phyloP scores from a whole-genome alignment of 1,139 yeast genomes.

The Oligophagozyma castellii region DNA sequence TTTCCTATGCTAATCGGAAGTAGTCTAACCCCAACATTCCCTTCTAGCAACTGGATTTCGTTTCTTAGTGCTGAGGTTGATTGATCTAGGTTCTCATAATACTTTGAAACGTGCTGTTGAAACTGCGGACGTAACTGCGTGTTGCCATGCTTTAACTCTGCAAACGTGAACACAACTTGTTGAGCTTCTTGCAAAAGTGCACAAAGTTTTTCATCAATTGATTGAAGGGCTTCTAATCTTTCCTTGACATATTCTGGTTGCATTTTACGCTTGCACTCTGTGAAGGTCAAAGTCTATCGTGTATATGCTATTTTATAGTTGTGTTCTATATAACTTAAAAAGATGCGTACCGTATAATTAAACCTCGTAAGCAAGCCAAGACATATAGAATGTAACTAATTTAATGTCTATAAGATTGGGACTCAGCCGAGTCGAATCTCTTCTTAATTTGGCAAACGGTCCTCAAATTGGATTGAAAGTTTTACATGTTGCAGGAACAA shows the following conservation, averaged over 20 bases:
- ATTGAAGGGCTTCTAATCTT: constrained; percentile 26
- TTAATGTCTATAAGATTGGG: constrained; percentile 55
- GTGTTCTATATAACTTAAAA: too few relatives aligned
- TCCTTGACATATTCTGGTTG: constrained; percentile 27
- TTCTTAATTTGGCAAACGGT: constrained; percentile 48
- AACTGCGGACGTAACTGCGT: constrained; percentile 18
- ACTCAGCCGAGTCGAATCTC: constrained; percentile 40
- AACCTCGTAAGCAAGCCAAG: too few relatives aligned
- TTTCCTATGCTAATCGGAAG: constrained; percentile 22
- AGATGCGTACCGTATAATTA: too few relatives aligned
- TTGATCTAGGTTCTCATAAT: constrained; percentile 15
- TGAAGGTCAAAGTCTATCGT: too few relatives aligned
- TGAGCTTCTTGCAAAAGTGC: constrained; percentile 29
- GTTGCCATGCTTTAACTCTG: constrained; percentile 21
- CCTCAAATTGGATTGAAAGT: constrained; percentile 55
- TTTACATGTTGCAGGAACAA: constrained; percentile 84
- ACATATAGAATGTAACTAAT: too few relatives aligned
- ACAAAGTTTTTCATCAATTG: constrained; percentile 28
- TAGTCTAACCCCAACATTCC: constrained; percentile 19
- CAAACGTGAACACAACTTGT: constrained; percentile 25
- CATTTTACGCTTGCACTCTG: constrained; percentile 4
- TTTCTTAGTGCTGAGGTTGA: constrained; percentile 13
- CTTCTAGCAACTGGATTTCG: constrained; percentile 21
- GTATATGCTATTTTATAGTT: too few relatives aligned
- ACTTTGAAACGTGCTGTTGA: constrained; percentile 16